Evolutionary conservation across 352 stramenopile genomes (phyloP).

Genomic region (Phytophthora uliginosa): DNA sequence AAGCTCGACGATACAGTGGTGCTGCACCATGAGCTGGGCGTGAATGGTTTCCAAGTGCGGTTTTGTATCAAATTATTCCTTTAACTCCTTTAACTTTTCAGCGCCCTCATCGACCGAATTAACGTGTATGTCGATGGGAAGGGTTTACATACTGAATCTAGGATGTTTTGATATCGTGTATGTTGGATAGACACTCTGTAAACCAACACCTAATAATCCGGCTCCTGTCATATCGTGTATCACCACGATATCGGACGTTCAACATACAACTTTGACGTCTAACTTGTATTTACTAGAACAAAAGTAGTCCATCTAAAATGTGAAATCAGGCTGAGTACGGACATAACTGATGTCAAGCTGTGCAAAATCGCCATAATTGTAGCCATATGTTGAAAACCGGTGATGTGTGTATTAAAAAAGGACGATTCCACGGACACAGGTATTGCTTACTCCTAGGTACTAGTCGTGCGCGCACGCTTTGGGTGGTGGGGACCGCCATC

Average conservation of each 20-base stretch:
- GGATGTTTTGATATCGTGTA: slow-evolving; percentile 1
- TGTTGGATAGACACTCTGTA: too few relatives aligned
- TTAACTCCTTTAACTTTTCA: too few relatives aligned
- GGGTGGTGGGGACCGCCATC: not conserved
- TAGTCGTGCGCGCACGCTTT: slow-evolving; percentile 2
- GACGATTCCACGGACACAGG: not conserved
- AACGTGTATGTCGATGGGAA: not conserved
- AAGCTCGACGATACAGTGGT: too few relatives aligned
- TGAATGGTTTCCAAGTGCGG: too few relatives aligned
- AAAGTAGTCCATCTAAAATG: not conserved
- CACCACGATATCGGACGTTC: too few relatives aligned
- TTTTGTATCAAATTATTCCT: too few relatives aligned
- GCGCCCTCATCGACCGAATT: not conserved
- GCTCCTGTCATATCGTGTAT: too few relatives aligned
- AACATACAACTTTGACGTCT: too few relatives aligned
- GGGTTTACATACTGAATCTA: not conserved
- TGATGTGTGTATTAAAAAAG: not conserved
- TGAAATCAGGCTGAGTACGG: not conserved
- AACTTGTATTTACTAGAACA: slow-evolving; percentile 1
- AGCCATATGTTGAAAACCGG: not conserved
- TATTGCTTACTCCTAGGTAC: slow-evolving; percentile 1
- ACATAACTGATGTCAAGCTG: not conserved
- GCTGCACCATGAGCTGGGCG: too few relatives aligned
- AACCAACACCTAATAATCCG: too few relatives aligned
- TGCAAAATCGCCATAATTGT: not conserved